Base-by-base conservation (phyloP, 192 early-diverging fungal species). In the Paraglomus brasilianum region DNA sequence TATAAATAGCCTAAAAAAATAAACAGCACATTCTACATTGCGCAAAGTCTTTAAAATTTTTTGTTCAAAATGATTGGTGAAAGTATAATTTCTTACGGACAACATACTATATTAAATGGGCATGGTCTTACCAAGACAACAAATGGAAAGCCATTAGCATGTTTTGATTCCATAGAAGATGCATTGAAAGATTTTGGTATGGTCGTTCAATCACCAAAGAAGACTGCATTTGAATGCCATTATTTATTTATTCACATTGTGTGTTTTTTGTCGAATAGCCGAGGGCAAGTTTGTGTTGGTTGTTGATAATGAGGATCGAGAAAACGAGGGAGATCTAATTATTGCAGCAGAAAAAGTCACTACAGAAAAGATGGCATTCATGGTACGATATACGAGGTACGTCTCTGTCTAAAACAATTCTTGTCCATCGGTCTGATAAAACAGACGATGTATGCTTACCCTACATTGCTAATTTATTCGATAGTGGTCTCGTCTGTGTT, bases 291-390 rank as follows among this genome's bases (percentile, higher is more conserved):
- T 93, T 72, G 81, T 99, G 7, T 78, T 99, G 19, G 97, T 92
- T 4, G 92, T 97, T 70, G 97, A 99, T 80, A 92, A 97, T 74
- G 96, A 98, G 72, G 95, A 97, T 72, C 91, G 96, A 15, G 97
- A 99, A 80, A 99, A 99, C 80, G 97, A 99, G 76, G 97, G 97
- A 41, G 97, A 99, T 76, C 80, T 99, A 52, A 93, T 99, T 66
- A 94, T 97, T 74, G 93, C 97, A 0, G 97, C 91, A n/a, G 89
- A 98, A 78, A 91, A 93, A 76, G 77, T 93, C 10, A 97, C 93
- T 1, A 87, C 90, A 0, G 93, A 93, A 72, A 89, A 95, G 73
- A 87, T 95, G 80, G 96, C 96, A 1, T 99, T 99, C 71, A 86
- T 96, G 76, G 91, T 99, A 80, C 89, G 95, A 61, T 90, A 98